Conservation (phyloP, 2,329 filamentous ascomycete genomes). For the Diaporthe sp. region DNA sequence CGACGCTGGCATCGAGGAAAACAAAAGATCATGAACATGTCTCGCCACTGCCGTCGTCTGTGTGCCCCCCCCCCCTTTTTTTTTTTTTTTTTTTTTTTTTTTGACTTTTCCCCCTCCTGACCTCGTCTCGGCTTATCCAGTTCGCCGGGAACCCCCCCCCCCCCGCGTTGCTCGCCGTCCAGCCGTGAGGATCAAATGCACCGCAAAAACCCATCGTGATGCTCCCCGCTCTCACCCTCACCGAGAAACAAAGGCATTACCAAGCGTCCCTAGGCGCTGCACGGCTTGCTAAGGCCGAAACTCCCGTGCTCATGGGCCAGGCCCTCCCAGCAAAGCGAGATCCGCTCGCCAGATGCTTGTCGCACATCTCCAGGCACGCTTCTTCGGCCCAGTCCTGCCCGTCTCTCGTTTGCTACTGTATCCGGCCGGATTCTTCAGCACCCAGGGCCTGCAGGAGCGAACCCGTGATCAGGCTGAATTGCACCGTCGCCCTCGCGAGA, state of each 20-base stretch:
- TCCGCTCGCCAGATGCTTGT: conserved; percentile 1
- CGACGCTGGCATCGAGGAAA: no score
- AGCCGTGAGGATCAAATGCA: no score
- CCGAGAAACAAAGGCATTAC: background rate
- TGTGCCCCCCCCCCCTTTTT: no score
- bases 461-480: background rate
- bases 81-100: no score
- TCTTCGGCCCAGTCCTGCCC: conserved; percentile 15
- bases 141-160: no score
- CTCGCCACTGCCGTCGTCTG: background rate
- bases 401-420: background rate
- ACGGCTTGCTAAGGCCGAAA: conserved; percentile 19
- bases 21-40: background rate
- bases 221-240: no score
- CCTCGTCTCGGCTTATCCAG: no score
- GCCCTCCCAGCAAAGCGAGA: background rate
- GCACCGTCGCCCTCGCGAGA: background rate
- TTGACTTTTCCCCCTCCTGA: background rate
- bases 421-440: background rate
- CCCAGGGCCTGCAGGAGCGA: conserved; percentile 3
- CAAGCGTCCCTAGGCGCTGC: background rate
- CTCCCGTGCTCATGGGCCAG: conserved; percentile 9
- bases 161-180: no score
- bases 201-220: background rate
- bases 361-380: conserved; percentile 15